Base-by-base conservation (phyloP, 345 rosid genomes). In the Brassica cretica region DNA sequence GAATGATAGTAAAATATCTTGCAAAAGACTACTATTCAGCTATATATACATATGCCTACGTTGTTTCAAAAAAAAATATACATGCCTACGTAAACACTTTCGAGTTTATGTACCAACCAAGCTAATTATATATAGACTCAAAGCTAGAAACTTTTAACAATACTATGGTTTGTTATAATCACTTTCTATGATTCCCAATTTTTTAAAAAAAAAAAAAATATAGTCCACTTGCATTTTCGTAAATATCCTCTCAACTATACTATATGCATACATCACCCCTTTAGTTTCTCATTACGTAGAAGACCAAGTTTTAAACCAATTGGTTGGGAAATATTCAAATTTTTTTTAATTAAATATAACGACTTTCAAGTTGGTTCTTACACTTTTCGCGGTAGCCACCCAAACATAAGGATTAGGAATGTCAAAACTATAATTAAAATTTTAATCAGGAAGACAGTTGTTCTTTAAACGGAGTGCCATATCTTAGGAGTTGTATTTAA, bases 401-500 rank as follows among this genome's bases (percentile, higher is more conserved):
- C 9, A 58, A 59, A 76, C 55, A 24, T 39, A 25, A 60, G 41
- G 66, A 64, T 59, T 68, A 64, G 5, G 62, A 55, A 69, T 63
- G 75, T 74, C 55, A 63, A 63, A 53, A 51, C 14, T 12, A 16
- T 15, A 10, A 64, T 30, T 51, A 32, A 55, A 24, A 18, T 3
- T 16, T 25, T 8, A 25, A 61, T 68, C 19, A 51, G 30, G 3
- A 12, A 30, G 61, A 68, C 27, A 63, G 56, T 62, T 73, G 61
- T 73, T 66, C 74, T 67, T 69, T 8, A 74, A 74, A 74, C 4
- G 15, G 33, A 73, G 18, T 73, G 78, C 64, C 70, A 73, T 78
- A 66, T 73, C 64, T 60, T 32, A 15, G 64, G 58, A 73, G 65
- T 11, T 56, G 59, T 70, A 64, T 15, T 69, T 9, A 10, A 5